Percentiles rank a stretch among this genome's conserved stretches.
These are phyloP conservation scores for Nannizzia gypsea DNA, from an alignment of 2,329 filamentous ascomycete species.

Conservation along the genomic window DNA sequence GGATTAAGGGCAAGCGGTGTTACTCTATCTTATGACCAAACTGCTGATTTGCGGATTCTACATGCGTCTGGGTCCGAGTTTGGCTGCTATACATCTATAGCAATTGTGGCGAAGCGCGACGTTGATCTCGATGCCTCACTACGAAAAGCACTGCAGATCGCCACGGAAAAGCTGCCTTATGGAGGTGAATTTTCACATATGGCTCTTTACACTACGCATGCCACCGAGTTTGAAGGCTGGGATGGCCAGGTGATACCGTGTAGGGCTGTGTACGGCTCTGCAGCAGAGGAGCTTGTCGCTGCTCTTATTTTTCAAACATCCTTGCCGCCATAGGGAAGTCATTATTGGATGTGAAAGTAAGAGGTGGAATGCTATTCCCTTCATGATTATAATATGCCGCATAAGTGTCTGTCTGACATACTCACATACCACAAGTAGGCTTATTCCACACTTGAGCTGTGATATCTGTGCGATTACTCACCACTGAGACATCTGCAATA, in stretches of 20 bases:
- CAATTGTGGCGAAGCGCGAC: conserved; percentile 18
- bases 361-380: not conserved
- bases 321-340: not conserved
- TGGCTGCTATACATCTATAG: conserved; percentile 21
- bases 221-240: conserved; percentile 17
- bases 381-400: not conserved
- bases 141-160: conserved; percentile 16
- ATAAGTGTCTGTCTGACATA: not conserved
- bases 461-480: not conserved
- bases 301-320: conserved; percentile 28
- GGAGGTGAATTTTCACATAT: conserved; percentile 18
- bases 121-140: conserved; percentile 18
- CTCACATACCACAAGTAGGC: not conserved
- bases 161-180: conserved; percentile 9
- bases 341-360: not conserved
- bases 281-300: conserved; percentile 25
- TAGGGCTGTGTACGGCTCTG: conserved; percentile 29
- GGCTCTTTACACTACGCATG: conserved; percentile 27
- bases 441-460: not conserved
- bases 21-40: conserved; percentile 14
- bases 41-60: conserved; percentile 16
- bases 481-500: not conserved
- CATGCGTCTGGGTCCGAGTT: conserved; percentile 15
- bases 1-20: conserved; percentile 40
- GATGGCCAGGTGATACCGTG: conserved; percentile 32